phyloP scores from a whole-genome alignment of 1,139 yeast species.

The Debaryomycetaceae sp. region DNA sequence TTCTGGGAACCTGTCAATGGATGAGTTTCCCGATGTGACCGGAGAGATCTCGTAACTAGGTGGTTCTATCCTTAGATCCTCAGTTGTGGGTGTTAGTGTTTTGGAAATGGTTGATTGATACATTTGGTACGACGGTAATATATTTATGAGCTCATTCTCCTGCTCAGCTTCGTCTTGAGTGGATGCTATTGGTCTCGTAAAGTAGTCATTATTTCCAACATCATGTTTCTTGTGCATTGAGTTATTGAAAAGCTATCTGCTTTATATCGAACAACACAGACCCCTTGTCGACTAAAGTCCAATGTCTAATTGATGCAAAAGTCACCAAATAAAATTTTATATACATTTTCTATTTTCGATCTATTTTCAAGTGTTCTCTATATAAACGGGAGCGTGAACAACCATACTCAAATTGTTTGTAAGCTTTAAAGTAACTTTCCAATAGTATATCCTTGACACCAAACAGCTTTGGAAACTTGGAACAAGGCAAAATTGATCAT shows the following conservation, averaged over 20 bases:
- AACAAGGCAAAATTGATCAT: constrained; percentile 39
- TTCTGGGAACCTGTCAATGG: not conserved
- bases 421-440: constrained; percentile 30
- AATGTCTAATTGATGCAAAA: not conserved
- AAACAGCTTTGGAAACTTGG: constrained; percentile 59
- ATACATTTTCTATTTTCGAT: not conserved
- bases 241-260: too few species aligned
- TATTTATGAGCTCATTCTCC: constrained; percentile 16
- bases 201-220: not conserved
- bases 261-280: too few species aligned
- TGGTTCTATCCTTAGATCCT: constrained; percentile 3
- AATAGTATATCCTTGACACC: constrained; percentile 48
- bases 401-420: constrained; percentile 29
- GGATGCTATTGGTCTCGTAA: not conserved
- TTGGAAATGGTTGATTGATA: constrained; percentile 7
- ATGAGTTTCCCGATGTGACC: constrained; percentile 1
- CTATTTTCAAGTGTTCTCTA: constrained; percentile 15
- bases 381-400: constrained; percentile 36
- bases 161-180: constrained; percentile 1
- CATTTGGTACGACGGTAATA: constrained; percentile 29
- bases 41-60: constrained; percentile 8
- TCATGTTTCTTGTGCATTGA: not conserved
- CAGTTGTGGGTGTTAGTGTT: constrained; percentile 3
- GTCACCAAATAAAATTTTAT: not conserved
- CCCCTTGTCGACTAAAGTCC: not conserved